A percentile compares a stretch with the other conserved stretches of the same genome.
phyloP scores from a whole-genome alignment of 1,139 yeast species.

The Sugiyamaella paludigena region DNA sequence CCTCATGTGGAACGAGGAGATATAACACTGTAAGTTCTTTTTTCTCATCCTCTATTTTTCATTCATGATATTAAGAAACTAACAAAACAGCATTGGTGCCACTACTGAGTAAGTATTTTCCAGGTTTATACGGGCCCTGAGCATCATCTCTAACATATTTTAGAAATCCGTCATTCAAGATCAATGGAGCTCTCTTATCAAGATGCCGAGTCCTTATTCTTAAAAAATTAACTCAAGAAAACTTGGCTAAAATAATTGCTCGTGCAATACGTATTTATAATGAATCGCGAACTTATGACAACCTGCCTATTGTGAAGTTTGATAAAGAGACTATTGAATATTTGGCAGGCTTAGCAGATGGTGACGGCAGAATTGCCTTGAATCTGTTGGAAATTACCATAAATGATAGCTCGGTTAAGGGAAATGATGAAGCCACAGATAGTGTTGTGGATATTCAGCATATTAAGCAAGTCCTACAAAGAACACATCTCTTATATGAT shows the following conservation, averaged over 20 bases:
- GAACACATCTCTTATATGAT: conserved; percentile 71
- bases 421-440: too few relatives aligned
- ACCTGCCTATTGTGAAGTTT: conserved; percentile 46
- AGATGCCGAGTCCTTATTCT: conserved; percentile 84
- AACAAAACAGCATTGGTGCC: conserved; percentile 62
- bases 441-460: conserved; percentile 18
- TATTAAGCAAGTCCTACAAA: conserved; percentile 45
- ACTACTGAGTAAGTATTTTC: conserved; percentile 41
- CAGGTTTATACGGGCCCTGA: too few relatives aligned
- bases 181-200: conserved; percentile 83
- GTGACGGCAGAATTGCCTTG: conserved; percentile 84
- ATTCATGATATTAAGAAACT: neutral
- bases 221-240: conserved; percentile 56
- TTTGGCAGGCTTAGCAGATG: conserved; percentile 76
- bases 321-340: conserved; percentile 60
- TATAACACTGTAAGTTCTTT: conserved; percentile 31
- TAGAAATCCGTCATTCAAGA: conserved; percentile 79
- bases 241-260: conserved; percentile 56
- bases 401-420: conserved; percentile 8
- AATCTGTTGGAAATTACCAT: conserved; percentile 64
- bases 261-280: conserved; percentile 65
- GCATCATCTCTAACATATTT: too few relatives aligned
- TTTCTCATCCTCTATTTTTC: neutral
- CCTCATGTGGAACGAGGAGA: conserved; percentile 44
- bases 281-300: conserved; percentile 47